Conservation (phyloP, 257 asterid species). For the Oldenlandia corymbosa region DNA sequence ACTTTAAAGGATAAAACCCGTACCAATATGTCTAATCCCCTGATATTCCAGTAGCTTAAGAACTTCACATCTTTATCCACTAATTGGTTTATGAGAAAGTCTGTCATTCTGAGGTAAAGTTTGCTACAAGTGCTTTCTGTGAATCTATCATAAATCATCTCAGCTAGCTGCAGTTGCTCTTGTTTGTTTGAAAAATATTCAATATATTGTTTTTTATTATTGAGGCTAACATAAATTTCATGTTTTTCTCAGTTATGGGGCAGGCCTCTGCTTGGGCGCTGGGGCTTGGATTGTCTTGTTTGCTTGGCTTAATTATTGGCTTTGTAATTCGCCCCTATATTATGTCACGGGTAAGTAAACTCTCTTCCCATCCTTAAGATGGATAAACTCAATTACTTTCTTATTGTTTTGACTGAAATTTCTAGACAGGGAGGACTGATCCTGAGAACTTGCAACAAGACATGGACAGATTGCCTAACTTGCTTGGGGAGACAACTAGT, state of each 20-base stretch:
- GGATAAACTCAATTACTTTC: conserved; percentile 8
- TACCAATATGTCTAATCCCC: too few species aligned
- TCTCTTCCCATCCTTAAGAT: not conserved
- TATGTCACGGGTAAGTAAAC: conserved; percentile 53
- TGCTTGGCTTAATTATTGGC: conserved; percentile 60
- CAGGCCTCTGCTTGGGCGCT: conserved; percentile 50
- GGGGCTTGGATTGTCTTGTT: conserved; percentile 50
- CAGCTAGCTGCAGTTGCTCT: not conserved
- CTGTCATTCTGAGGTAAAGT: not conserved
- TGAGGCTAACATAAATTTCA: not conserved
- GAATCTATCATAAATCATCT: not conserved
- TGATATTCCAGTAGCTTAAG: too few species aligned
- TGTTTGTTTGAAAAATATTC: not conserved
- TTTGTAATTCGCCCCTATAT: conserved; percentile 61
- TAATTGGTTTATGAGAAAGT: not conserved
- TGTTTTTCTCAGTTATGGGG: conserved; percentile 46
- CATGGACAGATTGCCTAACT: conserved; percentile 78
- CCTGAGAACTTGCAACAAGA: conserved; percentile 40
- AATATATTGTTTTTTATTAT: not conserved
- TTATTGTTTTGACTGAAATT: conserved; percentile 32
- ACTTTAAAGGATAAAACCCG: not conserved
- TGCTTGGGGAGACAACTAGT: conserved; percentile 63
- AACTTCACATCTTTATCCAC: too few species aligned
- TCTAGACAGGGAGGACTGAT: conserved; percentile 80
- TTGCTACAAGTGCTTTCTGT: not conserved